phyloP scores from a whole-genome alignment of 352 stramenopile genomes.

The Phytophthora pistaciae region DNA sequence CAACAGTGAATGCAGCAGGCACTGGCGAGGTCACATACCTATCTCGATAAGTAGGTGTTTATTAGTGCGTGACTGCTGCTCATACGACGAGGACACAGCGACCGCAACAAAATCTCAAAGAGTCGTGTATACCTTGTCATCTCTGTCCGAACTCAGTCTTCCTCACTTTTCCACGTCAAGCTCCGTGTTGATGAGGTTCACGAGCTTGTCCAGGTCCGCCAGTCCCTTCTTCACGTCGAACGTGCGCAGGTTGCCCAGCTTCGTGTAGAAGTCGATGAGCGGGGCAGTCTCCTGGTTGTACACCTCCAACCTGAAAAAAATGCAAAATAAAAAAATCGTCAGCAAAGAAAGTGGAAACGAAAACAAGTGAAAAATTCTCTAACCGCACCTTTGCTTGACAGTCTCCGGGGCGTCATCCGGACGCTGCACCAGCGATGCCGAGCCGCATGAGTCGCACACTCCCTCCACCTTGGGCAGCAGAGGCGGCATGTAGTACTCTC shows the following conservation, averaged over 20 bases:
- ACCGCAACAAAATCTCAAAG: constrained; percentile 22
- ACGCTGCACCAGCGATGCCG: constrained; percentile 78
- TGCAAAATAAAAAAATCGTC: not conserved
- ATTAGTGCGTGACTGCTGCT: constrained; percentile 19
- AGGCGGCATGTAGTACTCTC: constrained; percentile 92
- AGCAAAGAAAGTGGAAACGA: not conserved
- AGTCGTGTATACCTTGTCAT: not conserved
- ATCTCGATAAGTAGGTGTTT: constrained; percentile 15
- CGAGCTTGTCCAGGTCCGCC: constrained; percentile 80
- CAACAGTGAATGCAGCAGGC: not conserved
- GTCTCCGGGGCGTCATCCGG: constrained; percentile 85
- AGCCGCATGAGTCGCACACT: constrained; percentile 84
- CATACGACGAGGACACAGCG: constrained; percentile 9
- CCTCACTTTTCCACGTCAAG: constrained; percentile 37
- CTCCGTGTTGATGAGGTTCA: constrained; percentile 73
- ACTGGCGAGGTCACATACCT: constrained; percentile 19
- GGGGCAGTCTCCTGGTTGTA: constrained; percentile 92
- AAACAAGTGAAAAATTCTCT: not conserved
- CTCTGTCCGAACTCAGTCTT: not conserved
- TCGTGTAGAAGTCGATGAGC: constrained; percentile 89
- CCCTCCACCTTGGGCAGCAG: constrained; percentile 88
- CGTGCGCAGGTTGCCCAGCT: constrained; percentile 76
- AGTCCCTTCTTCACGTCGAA: constrained; percentile 91
- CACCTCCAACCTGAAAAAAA: constrained; percentile 66
- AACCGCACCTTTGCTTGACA: constrained; percentile 68